These are phyloP conservation scores for Microbotryum violaceum DNA, from an alignment of 1,284 basidiomycete genomes.

Conservation along the genomic window DNA sequence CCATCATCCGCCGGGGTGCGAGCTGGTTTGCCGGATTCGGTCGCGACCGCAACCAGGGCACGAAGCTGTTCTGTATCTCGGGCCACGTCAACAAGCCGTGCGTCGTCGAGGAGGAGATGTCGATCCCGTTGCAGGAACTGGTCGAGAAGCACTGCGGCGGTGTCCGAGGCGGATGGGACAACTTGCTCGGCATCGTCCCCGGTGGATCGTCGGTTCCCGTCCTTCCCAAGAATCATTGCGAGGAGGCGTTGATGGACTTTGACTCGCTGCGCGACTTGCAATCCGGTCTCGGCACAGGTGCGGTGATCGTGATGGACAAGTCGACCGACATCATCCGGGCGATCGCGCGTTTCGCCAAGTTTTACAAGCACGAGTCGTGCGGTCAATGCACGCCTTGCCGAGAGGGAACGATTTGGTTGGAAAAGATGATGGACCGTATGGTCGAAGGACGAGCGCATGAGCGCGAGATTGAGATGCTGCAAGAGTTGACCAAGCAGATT, in stretches of 20 bases:
- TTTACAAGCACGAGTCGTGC: conserved; percentile 98
- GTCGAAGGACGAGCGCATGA: conserved; percentile 80
- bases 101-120: conserved; percentile 98
- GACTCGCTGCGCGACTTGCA: conserved; percentile 94
- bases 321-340: conserved; percentile 86
- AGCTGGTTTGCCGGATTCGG: conserved; percentile 94
- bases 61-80: conserved; percentile 90
- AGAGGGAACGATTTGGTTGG: conserved; percentile 80
- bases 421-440: conserved; percentile 90
- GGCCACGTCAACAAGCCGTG: conserved; percentile 98
- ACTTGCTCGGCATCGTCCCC: conserved; percentile 87
- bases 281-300: conserved; percentile 91
- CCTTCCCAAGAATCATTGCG: conserved; percentile 69
- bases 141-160: conserved; percentile 96
- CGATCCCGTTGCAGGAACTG: conserved; percentile 85
- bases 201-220: conserved; percentile 96
- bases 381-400: conserved; percentile 83
- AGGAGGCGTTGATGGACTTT: conserved; percentile 94
- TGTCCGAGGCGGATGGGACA: conserved; percentile 90
- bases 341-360: conserved; percentile 88
- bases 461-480: conserved; percentile 94
- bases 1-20: conserved; percentile 83
- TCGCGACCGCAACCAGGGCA: conserved; percentile 85
- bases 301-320: conserved; percentile 99
- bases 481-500: conserved; percentile 92